phyloP scores from a whole-genome alignment of 768 basidiomycete genomes.

The Suillus subaureus region DNA sequence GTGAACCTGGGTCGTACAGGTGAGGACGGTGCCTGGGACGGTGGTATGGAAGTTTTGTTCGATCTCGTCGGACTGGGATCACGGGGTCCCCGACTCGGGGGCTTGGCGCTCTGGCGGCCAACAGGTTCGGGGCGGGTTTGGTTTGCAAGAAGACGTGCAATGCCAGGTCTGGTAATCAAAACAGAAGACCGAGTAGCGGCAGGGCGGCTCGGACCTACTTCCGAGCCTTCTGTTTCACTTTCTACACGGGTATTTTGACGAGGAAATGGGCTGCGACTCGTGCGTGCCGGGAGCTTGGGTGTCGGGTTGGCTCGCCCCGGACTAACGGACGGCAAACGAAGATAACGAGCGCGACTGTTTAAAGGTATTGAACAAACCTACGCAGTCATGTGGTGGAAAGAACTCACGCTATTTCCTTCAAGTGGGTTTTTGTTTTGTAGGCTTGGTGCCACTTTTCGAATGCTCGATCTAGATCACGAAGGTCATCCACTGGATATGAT shows the following conservation, averaged over 20 bases:
- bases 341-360: conserved; percentile 75
- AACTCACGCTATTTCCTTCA: conserved; percentile 84
- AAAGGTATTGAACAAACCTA: conserved; percentile 15
- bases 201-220: conserved; percentile 28
- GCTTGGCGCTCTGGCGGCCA: conserved; percentile 28
- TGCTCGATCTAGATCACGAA: conserved; percentile 42
- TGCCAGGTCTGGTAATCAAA: conserved; percentile 32
- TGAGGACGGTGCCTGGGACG: conserved; percentile 25
- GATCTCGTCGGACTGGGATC: conserved; percentile 37
- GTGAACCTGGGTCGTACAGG: conserved; percentile 38
- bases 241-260: conserved; percentile 28
- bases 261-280: conserved; percentile 32
- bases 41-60: conserved; percentile 21
- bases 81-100: conserved; percentile 26
- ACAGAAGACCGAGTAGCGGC: conserved; percentile 26
- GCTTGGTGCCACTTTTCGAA: conserved; percentile 71
- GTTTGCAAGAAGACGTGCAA: conserved; percentile 42
- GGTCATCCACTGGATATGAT: conserved; percentile 7
- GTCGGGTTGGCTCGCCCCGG: conserved; percentile 37
- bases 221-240: conserved; percentile 36
- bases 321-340: conserved; percentile 66
- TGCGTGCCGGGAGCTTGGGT: conserved; percentile 31
- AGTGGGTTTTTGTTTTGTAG: conserved; percentile 68
- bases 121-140: conserved; percentile 30
- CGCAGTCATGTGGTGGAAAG: conserved; percentile 12